phyloP scores from a whole-genome alignment of 257 asterid genomes.

The Gentiana dahurica region DNA sequence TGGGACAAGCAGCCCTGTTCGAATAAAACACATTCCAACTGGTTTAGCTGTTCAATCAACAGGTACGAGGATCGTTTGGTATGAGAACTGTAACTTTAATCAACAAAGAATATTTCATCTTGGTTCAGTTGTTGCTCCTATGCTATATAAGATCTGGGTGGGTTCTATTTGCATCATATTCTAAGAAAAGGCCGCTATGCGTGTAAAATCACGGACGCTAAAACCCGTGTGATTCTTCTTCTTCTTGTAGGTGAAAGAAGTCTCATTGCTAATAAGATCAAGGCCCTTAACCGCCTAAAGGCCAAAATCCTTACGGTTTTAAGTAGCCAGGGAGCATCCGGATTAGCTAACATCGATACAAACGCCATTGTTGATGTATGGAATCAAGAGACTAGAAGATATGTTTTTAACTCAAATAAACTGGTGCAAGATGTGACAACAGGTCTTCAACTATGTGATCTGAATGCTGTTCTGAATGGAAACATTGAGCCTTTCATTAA shows the following conservation, averaged over 20 bases:
- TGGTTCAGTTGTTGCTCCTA: too few relatives aligned
- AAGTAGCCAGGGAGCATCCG: conserved; percentile 33
- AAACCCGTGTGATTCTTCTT: neutral
- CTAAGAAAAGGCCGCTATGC: neutral
- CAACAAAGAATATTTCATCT: neutral
- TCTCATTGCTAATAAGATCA: conserved; percentile 61
- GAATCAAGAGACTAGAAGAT: conserved; percentile 49
- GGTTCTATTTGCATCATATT: neutral
- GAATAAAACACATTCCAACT: conserved; percentile 53
- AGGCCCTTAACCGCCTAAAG: conserved; percentile 69
- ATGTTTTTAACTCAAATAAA: conserved; percentile 38
- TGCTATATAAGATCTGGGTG: too few relatives aligned
- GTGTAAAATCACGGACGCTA: neutral
- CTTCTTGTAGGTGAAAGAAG: conserved; percentile 57
- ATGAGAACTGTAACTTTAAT: neutral
- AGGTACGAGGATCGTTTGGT: conserved; percentile 22
- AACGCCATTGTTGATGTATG: conserved; percentile 20
- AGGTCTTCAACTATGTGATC: conserved; percentile 39
- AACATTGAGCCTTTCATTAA: conserved; percentile 54
- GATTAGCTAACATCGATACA: conserved; percentile 22
- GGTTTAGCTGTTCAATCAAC: conserved; percentile 58
- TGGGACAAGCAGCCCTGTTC: conserved; percentile 32
- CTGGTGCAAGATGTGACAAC: conserved; percentile 53
- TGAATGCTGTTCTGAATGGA: conserved; percentile 52
- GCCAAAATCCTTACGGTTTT: conserved; percentile 48